Conservation (phyloP, 2,329 filamentous ascomycete genomes). For the Ambrosiella cleistominuta region DNA sequence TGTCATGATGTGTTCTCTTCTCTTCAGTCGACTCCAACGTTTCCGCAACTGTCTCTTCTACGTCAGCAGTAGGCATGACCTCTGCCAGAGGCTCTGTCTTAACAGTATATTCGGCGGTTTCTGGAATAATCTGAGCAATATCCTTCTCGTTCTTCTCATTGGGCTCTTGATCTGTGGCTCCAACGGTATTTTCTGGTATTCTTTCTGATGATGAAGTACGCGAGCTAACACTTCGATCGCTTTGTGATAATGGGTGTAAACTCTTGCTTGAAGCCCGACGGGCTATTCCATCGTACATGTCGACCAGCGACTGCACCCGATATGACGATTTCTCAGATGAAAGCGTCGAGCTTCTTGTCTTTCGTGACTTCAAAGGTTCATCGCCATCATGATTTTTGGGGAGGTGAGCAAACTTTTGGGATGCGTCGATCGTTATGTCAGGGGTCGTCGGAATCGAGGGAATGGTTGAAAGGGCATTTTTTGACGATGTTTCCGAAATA, state of each 20-base stretch:
- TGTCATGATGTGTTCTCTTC: background rate
- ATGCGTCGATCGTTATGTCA: background rate
- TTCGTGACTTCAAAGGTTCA: constrained; percentile 1
- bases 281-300: constrained; percentile 30
- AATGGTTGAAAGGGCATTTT: background rate
- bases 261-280: constrained; percentile 13
- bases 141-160: background rate
- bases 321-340: constrained; percentile 4
- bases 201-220: background rate
- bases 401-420: background rate
- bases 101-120: background rate
- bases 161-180: background rate
- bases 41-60: background rate
- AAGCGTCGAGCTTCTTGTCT: constrained; percentile 3
- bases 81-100: background rate
- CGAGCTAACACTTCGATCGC: background rate
- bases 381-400: background rate
- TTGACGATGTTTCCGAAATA: background rate
- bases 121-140: background rate
- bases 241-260: background rate
- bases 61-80: too few relatives aligned
- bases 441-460: background rate
- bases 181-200: background rate
- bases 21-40: background rate
- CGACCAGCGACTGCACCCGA: constrained; percentile 30